Evolutionary conservation across 768 basidiomycete genomes (phyloP).

Genomic region (Russula virescens): DNA sequence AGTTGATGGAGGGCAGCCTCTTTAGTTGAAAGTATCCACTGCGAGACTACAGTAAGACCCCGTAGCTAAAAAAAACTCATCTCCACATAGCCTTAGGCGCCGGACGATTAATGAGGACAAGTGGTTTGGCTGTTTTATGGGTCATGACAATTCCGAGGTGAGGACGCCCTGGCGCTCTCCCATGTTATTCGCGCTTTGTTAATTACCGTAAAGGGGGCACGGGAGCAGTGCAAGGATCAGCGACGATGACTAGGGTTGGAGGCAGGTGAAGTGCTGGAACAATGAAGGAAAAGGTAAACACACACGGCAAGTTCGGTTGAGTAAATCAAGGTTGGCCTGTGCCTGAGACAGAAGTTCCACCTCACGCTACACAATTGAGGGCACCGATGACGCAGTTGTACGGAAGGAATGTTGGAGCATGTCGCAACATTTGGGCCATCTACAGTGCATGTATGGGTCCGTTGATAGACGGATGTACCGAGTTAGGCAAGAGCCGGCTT

Average conservation of each 20-base stretch:
- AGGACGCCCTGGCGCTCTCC: not conserved
- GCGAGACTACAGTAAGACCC: not conserved
- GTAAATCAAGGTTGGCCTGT: conserved; percentile 7
- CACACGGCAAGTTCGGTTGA: not conserved
- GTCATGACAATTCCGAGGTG: not conserved
- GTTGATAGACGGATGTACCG: conserved; percentile 1
- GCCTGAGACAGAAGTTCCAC: conserved; percentile 4
- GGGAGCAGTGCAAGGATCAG: not conserved
- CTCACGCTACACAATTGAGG: not conserved
- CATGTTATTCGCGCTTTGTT: not conserved
- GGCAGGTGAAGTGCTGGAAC: not conserved
- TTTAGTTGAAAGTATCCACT: not conserved
- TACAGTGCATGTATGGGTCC: not conserved
- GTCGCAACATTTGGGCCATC: not conserved
- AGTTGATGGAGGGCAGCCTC: not conserved
- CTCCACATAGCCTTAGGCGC: not conserved
- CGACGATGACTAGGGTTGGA: not conserved
- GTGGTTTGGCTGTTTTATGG: not conserved
- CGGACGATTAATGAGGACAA: not conserved
- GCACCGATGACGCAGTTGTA: conserved; percentile 10
- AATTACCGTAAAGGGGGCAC: not conserved
- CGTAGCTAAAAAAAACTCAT: not conserved
- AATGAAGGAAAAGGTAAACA: not conserved
- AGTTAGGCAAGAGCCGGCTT: not conserved
- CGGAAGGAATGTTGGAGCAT: not conserved